Base-by-base conservation (phyloP, 108 stramenopile genomes). In the Fistulifera solaris region DNA sequence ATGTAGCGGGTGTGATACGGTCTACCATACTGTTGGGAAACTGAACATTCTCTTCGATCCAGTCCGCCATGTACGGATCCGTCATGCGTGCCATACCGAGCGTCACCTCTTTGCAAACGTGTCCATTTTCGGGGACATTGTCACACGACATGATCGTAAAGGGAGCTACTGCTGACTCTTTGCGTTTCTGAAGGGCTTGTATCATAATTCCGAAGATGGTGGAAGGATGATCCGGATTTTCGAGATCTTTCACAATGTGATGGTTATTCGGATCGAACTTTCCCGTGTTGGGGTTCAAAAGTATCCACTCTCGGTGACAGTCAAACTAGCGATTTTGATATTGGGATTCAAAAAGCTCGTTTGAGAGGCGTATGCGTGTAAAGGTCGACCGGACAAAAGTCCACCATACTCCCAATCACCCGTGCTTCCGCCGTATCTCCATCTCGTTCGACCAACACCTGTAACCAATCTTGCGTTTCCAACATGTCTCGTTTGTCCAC, bases 11-110 rank as follows among this genome's bases (percentile, higher is more conserved):
- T 11, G 77, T 78, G 67, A 78, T 78, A n/a, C 77, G 74, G 54
- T 78, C 77, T 13, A 78, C 76, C 76, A 78, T 78, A 38, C 63
- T 68, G 56, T 78, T 78, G 27, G 77, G 77, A 65, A 74, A 78
- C 24, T 65, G 58, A 6, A 67, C 75, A 38, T 76, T 38, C 26
- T 52, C 22, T 56, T 65, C 65, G n/a, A 79, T 72, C 75, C 75
- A 79, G 28, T 50, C 27, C 15, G 28, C 66, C 14, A 76, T 43
- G 14, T 71, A 61, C 3, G 51, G 19, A 48, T 70, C 63, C 17
- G 22, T 25, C 4, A 48, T 22, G 24, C 31, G 15, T 4, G 62
- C 62, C 16, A 63, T 14, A 1, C 45, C 45, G 22, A 54, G 21
- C 2, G 45, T 28, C 3, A 63, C 62, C 8, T 48, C n/a, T 15